phyloP scores from a whole-genome alignment of 2,329 filamentous ascomycete genomes.

The Apiospora sp. region DNA sequence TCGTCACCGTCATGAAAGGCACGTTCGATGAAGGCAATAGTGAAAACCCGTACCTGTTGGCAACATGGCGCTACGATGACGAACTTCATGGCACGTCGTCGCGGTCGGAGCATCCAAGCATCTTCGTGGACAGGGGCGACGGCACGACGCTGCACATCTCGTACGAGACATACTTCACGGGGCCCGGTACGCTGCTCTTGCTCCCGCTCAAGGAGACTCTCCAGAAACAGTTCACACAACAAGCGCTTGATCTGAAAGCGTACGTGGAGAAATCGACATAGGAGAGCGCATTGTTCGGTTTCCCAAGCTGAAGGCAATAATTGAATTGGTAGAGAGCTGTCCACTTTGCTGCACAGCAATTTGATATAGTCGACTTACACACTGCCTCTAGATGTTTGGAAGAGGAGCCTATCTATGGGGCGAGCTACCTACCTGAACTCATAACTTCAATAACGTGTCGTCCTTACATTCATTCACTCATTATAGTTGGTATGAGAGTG shows the following conservation, averaged over 20 bases:
- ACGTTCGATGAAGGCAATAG: background rate
- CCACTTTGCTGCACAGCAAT: background rate
- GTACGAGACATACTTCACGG: conserved; percentile 40
- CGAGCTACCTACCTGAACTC: too few species aligned
- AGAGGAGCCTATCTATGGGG: too few species aligned
- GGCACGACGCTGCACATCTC: conserved; percentile 37
- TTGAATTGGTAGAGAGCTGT: background rate
- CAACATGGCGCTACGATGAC: conserved; percentile 38
- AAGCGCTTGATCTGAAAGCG: conserved; percentile 33
- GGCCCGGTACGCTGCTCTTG: conserved; percentile 31
- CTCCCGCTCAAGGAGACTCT: conserved; percentile 30
- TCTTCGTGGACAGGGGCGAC: conserved; percentile 35
- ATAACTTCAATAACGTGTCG: too few species aligned
- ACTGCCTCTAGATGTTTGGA: too few species aligned
- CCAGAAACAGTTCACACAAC: conserved; percentile 32
- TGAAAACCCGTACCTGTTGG: conserved; percentile 32
- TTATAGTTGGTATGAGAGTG: too few species aligned
- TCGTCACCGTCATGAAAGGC: conserved; percentile 34
- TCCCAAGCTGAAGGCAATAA: accelerated
- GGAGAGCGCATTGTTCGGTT: background rate
- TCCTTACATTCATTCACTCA: too few species aligned
- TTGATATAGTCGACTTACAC: background rate
- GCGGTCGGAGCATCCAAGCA: conserved; percentile 37
- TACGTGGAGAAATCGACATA: conserved; percentile 32
- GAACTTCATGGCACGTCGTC: conserved; percentile 30